Evolutionary conservation across 2,329 filamentous ascomycete genomes (phyloP).

Genomic region (Shiraia bambusicola): DNA sequence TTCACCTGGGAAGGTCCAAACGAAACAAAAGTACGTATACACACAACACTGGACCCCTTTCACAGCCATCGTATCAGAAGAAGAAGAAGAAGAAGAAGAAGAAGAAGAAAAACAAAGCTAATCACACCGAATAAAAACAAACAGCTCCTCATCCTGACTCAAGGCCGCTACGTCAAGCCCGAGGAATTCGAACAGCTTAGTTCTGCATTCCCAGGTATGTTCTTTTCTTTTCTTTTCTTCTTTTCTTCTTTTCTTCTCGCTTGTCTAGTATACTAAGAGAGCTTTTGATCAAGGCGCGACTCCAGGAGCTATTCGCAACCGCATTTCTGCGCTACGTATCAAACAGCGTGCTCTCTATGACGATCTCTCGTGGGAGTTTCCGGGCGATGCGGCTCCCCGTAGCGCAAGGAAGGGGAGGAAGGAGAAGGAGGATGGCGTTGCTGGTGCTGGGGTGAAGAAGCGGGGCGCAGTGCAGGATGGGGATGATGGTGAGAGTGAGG

Average conservation of each 20-base stretch:
- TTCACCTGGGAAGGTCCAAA: conserved; percentile 18
- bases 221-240: too few species aligned
- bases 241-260: too few species aligned
- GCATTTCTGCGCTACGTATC: conserved; percentile 11
- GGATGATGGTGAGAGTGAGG: background rate
- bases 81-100: conserved; percentile 36
- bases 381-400: conserved; percentile 2
- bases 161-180: conserved; percentile 13
- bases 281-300: conserved; percentile 6
- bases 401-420: conserved; percentile 4
- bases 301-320: conserved; percentile 19
- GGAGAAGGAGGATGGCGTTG: too few species aligned
- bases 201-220: conserved; percentile 17
- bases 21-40: conserved; percentile 9
- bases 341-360: conserved; percentile 11
- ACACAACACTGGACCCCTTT: too few species aligned
- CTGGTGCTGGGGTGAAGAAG: too few species aligned
- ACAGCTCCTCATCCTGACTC: conserved; percentile 26
- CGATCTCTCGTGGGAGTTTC: conserved; percentile 10
- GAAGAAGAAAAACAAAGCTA: conserved; percentile 25
- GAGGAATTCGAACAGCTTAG: conserved; percentile 18
- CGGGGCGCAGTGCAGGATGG: conserved; percentile 3
- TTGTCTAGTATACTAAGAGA: background rate
- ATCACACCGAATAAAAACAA: too few species aligned
- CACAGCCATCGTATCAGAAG: too few species aligned